Percentiles rank a stretch among this genome's conserved stretches.
Evolutionary conservation across 176 grass and related monocot species (phyloP).

Genomic region (Carex myosuroides): DNA sequence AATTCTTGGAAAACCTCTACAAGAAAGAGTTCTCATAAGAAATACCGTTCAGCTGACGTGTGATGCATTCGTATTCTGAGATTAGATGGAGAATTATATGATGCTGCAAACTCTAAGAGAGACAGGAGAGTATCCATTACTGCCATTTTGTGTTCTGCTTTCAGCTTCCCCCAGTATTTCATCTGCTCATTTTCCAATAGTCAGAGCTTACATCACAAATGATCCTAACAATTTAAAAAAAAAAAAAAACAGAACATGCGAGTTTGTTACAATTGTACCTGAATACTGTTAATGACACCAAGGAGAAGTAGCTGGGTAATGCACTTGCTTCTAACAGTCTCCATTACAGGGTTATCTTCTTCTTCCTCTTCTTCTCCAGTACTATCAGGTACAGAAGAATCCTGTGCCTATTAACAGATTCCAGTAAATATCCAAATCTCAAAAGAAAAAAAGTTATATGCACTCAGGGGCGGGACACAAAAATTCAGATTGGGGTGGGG

Average conservation of each 20-base stretch:
- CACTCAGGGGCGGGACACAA: too few relatives aligned
- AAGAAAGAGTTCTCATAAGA: not conserved
- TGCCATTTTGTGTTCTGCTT: slow-evolving; percentile 55
- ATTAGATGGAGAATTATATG: slow-evolving; percentile 93
- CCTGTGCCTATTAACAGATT: slow-evolving; percentile 46
- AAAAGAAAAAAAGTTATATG: not conserved
- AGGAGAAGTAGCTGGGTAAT: slow-evolving; percentile 89
- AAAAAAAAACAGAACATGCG: not conserved
- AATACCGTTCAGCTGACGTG: slow-evolving; percentile 76
- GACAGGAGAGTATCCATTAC: slow-evolving; percentile 94
- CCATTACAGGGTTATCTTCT: slow-evolving; percentile 66
- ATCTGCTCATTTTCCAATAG: slow-evolving; percentile 44
- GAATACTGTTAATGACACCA: slow-evolving; percentile 88
- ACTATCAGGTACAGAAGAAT: slow-evolving; percentile 44
- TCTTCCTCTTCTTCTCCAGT: slow-evolving; percentile 71
- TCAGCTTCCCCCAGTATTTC: slow-evolving; percentile 85
- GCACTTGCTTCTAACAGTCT: slow-evolving; percentile 93
- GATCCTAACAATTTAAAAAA: not conserved
- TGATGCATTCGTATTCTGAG: slow-evolving; percentile 92
- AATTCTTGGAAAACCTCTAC: not conserved
- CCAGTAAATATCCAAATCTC: slow-evolving; percentile 8
- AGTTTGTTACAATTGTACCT: slow-evolving; percentile 37
- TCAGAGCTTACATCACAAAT: slow-evolving; percentile 1
- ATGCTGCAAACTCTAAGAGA: slow-evolving; percentile 92
- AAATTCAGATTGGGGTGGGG: too few relatives aligned